phyloP scores from a whole-genome alignment of 805 yeast genomes.

The Isabelozyma pseudorhagii region DNA sequence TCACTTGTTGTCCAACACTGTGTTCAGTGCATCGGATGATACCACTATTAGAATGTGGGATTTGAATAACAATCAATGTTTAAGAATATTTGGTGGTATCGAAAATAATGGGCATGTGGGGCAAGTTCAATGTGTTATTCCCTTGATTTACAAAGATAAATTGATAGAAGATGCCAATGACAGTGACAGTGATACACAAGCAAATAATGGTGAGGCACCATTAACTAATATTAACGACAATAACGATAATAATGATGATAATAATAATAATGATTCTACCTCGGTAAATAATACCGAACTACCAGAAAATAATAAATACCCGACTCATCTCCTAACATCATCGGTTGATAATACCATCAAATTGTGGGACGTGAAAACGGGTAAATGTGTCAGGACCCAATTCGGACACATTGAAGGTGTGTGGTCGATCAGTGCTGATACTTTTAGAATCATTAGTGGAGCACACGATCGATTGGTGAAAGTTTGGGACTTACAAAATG shows the following conservation, averaged over 20 bases:
- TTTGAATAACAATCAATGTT: constrained; percentile 70
- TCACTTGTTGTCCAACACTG: constrained; percentile 72
- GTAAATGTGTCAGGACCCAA: constrained; percentile 87
- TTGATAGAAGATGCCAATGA: constrained; percentile 46
- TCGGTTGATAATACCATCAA: constrained; percentile 92
- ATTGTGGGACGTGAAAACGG: constrained; percentile 84
- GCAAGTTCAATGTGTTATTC: constrained; percentile 90
- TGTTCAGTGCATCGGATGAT: constrained; percentile 89
- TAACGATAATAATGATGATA: constrained; percentile 6
- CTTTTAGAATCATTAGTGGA: constrained; percentile 90
- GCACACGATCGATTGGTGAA: constrained; percentile 88
- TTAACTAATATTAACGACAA: constrained; percentile 1
- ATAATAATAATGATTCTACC: constrained; percentile 10
- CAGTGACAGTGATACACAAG: constrained; percentile 28
- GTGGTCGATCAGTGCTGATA: constrained; percentile 95
- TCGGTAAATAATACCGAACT: constrained; percentile 8
- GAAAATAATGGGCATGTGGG: constrained; percentile 84
- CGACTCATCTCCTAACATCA: constrained; percentile 82
- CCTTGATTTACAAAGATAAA: constrained; percentile 68
- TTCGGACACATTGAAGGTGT: constrained; percentile 99
- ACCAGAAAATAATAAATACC: constrained; percentile 41
- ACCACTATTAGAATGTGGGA: constrained; percentile 95
- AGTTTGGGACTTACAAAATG: constrained; percentile 95
- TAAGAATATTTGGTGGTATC: constrained; percentile 73
- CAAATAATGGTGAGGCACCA: constrained; percentile 5